Evolutionary conservation across 2,329 filamentous ascomycete genomes (phyloP), one percentile per base, ranked within the genome.

Genomic region (Hansfordia pulvinata): DNA sequence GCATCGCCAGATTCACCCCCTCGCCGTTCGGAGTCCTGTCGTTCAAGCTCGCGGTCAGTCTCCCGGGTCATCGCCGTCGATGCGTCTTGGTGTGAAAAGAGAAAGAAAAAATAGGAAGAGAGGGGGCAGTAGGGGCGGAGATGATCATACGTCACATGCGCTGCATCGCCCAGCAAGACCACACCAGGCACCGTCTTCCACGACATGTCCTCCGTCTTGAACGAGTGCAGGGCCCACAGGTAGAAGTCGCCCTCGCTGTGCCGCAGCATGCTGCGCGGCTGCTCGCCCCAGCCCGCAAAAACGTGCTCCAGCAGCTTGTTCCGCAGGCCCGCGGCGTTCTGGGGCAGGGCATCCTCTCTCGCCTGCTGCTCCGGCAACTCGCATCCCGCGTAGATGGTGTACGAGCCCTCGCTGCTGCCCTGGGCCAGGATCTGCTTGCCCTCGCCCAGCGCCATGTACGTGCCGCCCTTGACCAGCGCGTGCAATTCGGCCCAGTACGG

Each of bases 101-200:
- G n/a, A n/a, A n/a, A n/a, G n/a, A n/a, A n/a, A n/a, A n/a, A n/a
- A n/a, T n/a, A n/a, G n/a, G n/a, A n/a, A n/a, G n/a, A n/a, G n/a
- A n/a, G n/a, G n/a, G n/a, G n/a, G n/a, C n/a, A n/a, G n/a, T n/a
- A n/a, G n/a, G n/a, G n/a, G n/a, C n/a, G n/a, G n/a, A n/a, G n/a
- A n/a, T n/a, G n/a, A n/a, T n/a, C n/a, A n/a, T n/a, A n/a, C 25
- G 17, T 59, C 4, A 65, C 31, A 35, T 68, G 61, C 6, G 62
- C 62, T 8, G 62, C 55, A 34, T 67, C 61, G 4, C 64, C 64
- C 4, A 65, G 38, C n/a, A 69, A 42, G 2, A 63, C 60, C n/a
- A 61, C 41, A 2, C 61, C 59, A 2, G 47, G 31, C 3, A 43
- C 38, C 8, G 35, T 20, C 13, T 32, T 30, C 43, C 44, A 44